Conservation (phyloP, 257 asterid genomes). For the Handroanthus guayacan region DNA sequence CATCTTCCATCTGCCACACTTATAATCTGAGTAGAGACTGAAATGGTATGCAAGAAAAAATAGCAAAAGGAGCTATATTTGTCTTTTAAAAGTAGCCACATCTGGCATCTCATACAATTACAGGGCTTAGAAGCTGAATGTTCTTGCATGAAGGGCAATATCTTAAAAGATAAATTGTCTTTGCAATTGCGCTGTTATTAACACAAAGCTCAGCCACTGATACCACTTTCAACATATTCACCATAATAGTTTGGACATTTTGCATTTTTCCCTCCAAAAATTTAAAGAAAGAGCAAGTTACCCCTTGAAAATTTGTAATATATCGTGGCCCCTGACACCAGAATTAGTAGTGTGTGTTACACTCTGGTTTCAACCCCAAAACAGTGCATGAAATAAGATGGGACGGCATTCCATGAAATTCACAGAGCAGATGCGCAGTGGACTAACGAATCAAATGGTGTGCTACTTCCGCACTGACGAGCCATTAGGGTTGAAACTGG, state of each 20-base stretch:
- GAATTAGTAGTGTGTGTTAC: too few species aligned
- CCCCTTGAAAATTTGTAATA: too few species aligned
- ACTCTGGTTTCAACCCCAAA: too few species aligned
- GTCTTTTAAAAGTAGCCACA: background rate
- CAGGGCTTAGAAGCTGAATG: background rate
- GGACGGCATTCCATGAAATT: too few species aligned
- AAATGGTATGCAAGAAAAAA: background rate
- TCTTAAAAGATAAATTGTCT: background rate
- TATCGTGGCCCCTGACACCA: too few species aligned
- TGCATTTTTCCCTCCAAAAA: too few species aligned
- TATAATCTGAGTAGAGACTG: background rate
- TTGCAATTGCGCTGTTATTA: background rate
- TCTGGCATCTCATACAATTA: background rate
- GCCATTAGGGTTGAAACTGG: too few species aligned
- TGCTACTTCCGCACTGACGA: too few species aligned
- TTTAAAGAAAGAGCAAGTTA: too few species aligned
- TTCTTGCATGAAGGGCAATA: background rate
- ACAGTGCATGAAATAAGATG: too few species aligned
- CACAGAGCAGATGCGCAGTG: too few species aligned
- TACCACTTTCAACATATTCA: background rate
- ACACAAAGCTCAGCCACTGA: background rate
- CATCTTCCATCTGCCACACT: background rate
- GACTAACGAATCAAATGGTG: too few species aligned
- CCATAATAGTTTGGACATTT: background rate
- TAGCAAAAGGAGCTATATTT: background rate